Base-by-base conservation (phyloP, 1,284 basidiomycete genomes). In the Leucoagaricus sp. region DNA sequence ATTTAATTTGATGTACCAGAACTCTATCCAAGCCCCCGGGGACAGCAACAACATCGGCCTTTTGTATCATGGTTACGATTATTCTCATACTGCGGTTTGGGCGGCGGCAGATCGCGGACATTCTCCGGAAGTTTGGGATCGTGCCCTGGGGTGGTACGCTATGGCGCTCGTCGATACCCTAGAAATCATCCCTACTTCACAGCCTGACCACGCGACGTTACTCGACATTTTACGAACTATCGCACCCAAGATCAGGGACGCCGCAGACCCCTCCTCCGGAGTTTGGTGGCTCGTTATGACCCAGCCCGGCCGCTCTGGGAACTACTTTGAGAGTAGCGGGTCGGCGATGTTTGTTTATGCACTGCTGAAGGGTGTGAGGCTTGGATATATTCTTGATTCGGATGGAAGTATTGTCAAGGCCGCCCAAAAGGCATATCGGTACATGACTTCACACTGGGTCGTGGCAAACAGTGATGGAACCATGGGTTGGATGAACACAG, bases 231-330 rank as follows among this genome's bases (percentile, higher is more conserved):
- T 80, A 13, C 63, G 64, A 40, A 67, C 63, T 0, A 65, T 81
- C 13, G 68, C 68, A 2, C 77, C 76, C 2, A 66, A 64, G 15
- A 60, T 80, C 4, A 65, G 69, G 15, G 69, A 70, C 49, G 75
- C 77, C 0, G 76, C 76, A 1, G 77, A 81, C 58, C 65, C 67
- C 12, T 50, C 58, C 7, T 69, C 68, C 7, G 77, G 76, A n/a
- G 76, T 70, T 12, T 81, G 79, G 78, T 81, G 79, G 79, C 70
- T 80, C 28, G 78, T 81, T 6, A 69, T 81, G 42, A 76, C 75
- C 6, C 72, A 79, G 61, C 77, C 79, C n/a, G 78, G 76, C 12
- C 64, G 77, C 12, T 65, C 64, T 42, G 69, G 70, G 17, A 82
- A 82, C 59, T 81, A 81, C 58, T 78, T 80, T 59, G 79, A 82